phyloP scores from a whole-genome alignment of 208 protist species.

The Trypanosoma melophagium region DNA sequence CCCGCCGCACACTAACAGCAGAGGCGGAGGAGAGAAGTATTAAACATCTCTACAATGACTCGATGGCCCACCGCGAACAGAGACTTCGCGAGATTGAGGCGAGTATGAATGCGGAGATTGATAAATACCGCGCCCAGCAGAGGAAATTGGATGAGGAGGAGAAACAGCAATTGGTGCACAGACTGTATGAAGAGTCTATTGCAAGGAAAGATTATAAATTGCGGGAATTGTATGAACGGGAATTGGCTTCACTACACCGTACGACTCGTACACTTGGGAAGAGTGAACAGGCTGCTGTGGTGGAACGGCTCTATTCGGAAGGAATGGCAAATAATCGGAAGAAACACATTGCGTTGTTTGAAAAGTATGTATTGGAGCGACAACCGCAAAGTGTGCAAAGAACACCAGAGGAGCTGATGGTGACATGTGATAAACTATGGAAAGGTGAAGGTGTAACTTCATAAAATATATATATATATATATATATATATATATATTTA shows the following conservation, averaged over 20 bases:
- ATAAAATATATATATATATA: too few species aligned
- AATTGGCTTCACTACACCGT: slow-evolving; percentile 29
- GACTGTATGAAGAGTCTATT: slow-evolving; percentile 77
- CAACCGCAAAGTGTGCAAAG: slow-evolving; percentile 28
- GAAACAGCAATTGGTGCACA: slow-evolving; percentile 48
- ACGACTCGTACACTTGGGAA: slow-evolving; percentile 39
- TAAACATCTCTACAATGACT: slow-evolving; percentile 84
- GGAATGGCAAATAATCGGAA: slow-evolving; percentile 77
- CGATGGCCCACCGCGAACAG: slow-evolving; percentile 47
- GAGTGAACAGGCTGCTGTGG: slow-evolving; percentile 40
- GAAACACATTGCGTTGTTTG: slow-evolving; percentile 74
- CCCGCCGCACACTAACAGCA: slow-evolving; percentile 41
- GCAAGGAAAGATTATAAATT: slow-evolving; percentile 51
- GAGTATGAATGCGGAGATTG: slow-evolving; percentile 47
- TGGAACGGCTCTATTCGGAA: slow-evolving; percentile 61
- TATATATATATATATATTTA: too few species aligned
- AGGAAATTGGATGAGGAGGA: slow-evolving; percentile 38
- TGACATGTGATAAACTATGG: slow-evolving; percentile 59
- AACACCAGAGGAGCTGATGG: slow-evolving; percentile 38
- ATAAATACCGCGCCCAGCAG: slow-evolving; percentile 42
- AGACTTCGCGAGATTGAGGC: slow-evolving; percentile 48
- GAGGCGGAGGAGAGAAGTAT: slow-evolving; percentile 61
- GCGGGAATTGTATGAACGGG: slow-evolving; percentile 40
- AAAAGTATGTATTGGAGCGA: slow-evolving; percentile 66
- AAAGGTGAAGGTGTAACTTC: slow-evolving; percentile 53